phyloP scores from a whole-genome alignment of 2,329 filamentous ascomycete species.

The Ophiostoma australiae region DNA sequence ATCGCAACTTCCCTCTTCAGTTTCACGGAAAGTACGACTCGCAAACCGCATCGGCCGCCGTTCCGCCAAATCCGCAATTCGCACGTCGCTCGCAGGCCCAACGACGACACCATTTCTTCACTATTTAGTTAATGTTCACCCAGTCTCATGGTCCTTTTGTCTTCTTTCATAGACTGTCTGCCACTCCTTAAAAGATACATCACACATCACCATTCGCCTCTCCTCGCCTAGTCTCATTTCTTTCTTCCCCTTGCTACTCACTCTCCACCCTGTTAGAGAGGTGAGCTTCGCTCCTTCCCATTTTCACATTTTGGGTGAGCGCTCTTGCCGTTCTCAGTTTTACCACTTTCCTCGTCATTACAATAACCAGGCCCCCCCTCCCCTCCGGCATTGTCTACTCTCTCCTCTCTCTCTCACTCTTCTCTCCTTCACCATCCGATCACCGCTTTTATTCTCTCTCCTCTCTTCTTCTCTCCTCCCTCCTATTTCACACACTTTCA shows the following conservation, averaged over 20 bases:
- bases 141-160: background rate
- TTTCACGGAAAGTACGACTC: conserved; percentile 7
- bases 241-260: conserved; percentile 4
- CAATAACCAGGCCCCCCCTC: background rate
- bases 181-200: background rate
- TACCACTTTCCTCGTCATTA: conserved; percentile 5
- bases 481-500: background rate
- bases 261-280: background rate
- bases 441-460: background rate
- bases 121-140: background rate
- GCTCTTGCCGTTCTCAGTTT: background rate
- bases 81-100: background rate
- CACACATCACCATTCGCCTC: conserved; percentile 14
- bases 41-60: background rate
- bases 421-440: background rate
- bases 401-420: background rate
- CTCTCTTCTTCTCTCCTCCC: background rate
- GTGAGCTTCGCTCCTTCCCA: background rate
- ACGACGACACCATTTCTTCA: background rate
- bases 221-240: conserved; percentile 18
- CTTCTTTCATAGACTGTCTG: background rate
- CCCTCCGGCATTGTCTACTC: background rate
- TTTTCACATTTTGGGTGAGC: background rate
- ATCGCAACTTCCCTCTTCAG: conserved; percentile 2
- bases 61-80: background rate